Evolutionary conservation across 1,284 basidiomycete species (phyloP).

Genomic region (Wolfiporia cocos): DNA sequence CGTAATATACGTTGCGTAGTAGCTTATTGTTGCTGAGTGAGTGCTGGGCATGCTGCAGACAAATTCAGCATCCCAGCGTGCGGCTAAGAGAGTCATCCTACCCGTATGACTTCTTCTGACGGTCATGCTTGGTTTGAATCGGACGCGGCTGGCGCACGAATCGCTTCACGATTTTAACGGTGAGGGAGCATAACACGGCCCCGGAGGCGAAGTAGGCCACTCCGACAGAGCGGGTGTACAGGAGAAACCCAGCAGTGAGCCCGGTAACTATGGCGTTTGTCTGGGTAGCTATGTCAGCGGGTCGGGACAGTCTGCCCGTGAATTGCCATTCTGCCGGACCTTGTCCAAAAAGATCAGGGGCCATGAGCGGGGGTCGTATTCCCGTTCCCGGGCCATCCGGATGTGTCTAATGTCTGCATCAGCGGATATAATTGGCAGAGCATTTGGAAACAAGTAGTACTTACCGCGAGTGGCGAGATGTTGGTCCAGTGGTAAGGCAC

Average conservation of each 20-base stretch:
- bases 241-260: constrained; percentile 47
- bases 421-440: too few species aligned
- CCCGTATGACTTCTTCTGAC: constrained; percentile 59
- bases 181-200: constrained; percentile 52
- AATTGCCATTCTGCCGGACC: too few species aligned
- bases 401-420: too few species aligned
- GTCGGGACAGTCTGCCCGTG: too few species aligned
- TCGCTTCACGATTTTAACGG: constrained; percentile 67
- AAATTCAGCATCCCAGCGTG: neutral
- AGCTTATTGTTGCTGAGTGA: constrained; percentile 74
- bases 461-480: too few species aligned
- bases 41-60: constrained; percentile 80
- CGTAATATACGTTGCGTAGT: constrained; percentile 62
- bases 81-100: constrained; percentile 26
- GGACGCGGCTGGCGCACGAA: constrained; percentile 73
- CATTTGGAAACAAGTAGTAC: too few species aligned
- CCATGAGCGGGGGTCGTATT: too few species aligned
- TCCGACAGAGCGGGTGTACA: constrained; percentile 67
- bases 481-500: too few species aligned
- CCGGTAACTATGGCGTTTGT: constrained; percentile 42
- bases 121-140: constrained; percentile 26
- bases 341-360: constrained; percentile 6
- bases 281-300: constrained; percentile 14
- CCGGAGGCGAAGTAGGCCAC: constrained; percentile 65
- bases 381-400: too few species aligned